Conservation (phyloP, 352 stramenopile genomes). For the Globisporangium yorkense region DNA sequence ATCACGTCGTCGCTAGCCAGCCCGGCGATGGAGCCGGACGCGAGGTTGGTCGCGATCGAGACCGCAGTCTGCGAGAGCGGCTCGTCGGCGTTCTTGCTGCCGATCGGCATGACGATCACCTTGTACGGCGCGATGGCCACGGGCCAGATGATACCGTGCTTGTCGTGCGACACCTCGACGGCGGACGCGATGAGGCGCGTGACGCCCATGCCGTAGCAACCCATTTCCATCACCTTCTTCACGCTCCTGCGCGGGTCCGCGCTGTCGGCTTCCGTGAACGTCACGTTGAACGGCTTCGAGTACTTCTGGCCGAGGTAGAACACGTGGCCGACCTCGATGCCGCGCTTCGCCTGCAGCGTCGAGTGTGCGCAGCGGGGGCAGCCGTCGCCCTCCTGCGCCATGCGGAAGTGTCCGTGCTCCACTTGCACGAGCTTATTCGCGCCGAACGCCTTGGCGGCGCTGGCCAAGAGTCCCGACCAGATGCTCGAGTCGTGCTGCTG, state of each 20-base stretch:
- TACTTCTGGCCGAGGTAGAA: constrained; percentile 90
- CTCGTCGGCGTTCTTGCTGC: constrained; percentile 49
- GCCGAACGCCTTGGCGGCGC: not conserved
- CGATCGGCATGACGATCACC: constrained; percentile 72
- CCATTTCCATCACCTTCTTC: constrained; percentile 78
- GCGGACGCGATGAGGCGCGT: constrained; percentile 72
- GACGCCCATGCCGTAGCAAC: constrained; percentile 86
- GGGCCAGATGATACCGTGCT: constrained; percentile 78
- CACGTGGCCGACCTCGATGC: constrained; percentile 87
- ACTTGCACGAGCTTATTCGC: constrained; percentile 8
- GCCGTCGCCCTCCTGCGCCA: constrained; percentile 56
- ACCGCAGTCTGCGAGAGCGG: constrained; percentile 33
- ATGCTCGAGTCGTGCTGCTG: not conserved
- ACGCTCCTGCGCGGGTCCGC: constrained; percentile 20
- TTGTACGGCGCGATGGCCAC: constrained; percentile 76
- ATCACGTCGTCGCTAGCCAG: constrained; percentile 55
- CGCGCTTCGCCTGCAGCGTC: constrained; percentile 60
- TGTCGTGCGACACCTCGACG: constrained; percentile 77
- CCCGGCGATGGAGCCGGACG: constrained; percentile 22
- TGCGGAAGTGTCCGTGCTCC: constrained; percentile 50
- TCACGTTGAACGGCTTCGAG: constrained; percentile 71
- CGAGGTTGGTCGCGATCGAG: constrained; percentile 48
- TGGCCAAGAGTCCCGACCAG: not conserved
- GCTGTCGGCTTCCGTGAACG: constrained; percentile 34
- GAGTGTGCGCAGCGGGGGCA: constrained; percentile 49